Base-by-base conservation (phyloP, 441 rosid species). In the Metrosideros polymorpha region DNA sequence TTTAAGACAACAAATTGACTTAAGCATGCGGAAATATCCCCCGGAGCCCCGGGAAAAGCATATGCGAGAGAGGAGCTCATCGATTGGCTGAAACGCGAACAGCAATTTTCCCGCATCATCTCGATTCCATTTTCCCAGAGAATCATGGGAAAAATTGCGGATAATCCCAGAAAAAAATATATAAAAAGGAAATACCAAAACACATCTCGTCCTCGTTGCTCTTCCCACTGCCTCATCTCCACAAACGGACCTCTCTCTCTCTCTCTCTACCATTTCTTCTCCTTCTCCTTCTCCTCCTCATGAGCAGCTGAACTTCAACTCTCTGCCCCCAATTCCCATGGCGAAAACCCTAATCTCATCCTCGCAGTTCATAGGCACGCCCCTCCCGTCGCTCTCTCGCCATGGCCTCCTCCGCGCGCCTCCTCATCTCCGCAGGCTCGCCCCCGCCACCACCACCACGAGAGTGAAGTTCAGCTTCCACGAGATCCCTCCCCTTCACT, bases 291-390 rank as follows among this genome's bases (percentile, higher is more conserved):
- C 55, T n/a, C 87, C 75, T 82, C 84, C 10, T 29, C 82, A 84
- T 93, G 94, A 86, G 91, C 89, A 84, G 89, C 90, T 86, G 91
- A 88, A 57, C 18, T 87, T 83, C 79, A 56, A 85, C 63, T 50
- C 59, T 18, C 86, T 35, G 61, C 82, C 47, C 51, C 47, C 29
- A 24, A 53, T 82, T 90, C 57, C 84, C 91, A 97, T 95, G 99
- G 97, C 98, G 91, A 94, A 93, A 89, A 89, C 94, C 87, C 91
- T 96, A 49, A 93, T 96, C 89, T 95, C 97, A 84, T 94, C 97
- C 30, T 92, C 97, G 12, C 86, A 95, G 29, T 94, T 95, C 94
- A 82, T 93, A 86, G 94, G 94, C 61, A 63, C 92, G 12, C 91
- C 94, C 9, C 89, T 94, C 24, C 92, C 91, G 17, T 88, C 91